Evolutionary conservation across 208 protist genomes (phyloP).

Genomic region (Leishmania amazonensis): DNA sequence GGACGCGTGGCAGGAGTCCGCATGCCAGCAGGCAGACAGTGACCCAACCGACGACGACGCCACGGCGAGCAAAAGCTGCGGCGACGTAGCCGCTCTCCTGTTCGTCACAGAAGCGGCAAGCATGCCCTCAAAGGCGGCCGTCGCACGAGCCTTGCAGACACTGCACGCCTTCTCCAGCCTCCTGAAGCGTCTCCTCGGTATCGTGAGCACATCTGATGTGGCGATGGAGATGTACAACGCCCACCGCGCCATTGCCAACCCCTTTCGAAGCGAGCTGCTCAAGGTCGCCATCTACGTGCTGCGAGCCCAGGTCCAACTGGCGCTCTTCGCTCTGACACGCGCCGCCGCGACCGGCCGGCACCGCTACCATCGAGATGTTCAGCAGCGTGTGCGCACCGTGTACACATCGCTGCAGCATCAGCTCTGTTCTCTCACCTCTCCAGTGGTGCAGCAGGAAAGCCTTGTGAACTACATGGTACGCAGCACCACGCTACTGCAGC

Average conservation of each 20-base stretch:
- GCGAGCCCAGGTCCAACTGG: constrained; percentile 39
- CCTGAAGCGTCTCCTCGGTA: constrained; percentile 53
- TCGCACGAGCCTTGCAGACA: constrained; percentile 10
- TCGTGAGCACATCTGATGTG: constrained; percentile 75
- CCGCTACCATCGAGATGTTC: constrained; percentile 19
- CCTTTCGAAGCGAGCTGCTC: constrained; percentile 66
- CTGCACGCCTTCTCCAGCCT: constrained; percentile 29
- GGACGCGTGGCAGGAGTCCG: constrained; percentile 27
- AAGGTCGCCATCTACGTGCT: constrained; percentile 72
- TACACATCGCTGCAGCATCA: constrained; percentile 60
- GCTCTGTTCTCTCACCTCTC: constrained; percentile 44
- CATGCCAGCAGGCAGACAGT: constrained; percentile 4
- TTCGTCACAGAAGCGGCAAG: not conserved
- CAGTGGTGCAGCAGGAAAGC: constrained; percentile 59
- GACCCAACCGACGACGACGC: constrained; percentile 2
- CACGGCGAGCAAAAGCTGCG: not conserved
- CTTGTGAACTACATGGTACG: constrained; percentile 87
- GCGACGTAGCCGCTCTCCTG: not conserved
- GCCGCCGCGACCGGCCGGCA: constrained; percentile 4
- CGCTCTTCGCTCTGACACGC: constrained; percentile 43
- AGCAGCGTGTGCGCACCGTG: constrained; percentile 27
- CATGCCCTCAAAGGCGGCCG: constrained; percentile 9
- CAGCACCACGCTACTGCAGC: constrained; percentile 80
- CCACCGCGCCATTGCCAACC: constrained; percentile 65
- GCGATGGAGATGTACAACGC: constrained; percentile 80